Evolutionary conservation across 225 moss, liverwort and hornwort species (phyloP).

Genomic region (Lunularia cruciata): DNA sequence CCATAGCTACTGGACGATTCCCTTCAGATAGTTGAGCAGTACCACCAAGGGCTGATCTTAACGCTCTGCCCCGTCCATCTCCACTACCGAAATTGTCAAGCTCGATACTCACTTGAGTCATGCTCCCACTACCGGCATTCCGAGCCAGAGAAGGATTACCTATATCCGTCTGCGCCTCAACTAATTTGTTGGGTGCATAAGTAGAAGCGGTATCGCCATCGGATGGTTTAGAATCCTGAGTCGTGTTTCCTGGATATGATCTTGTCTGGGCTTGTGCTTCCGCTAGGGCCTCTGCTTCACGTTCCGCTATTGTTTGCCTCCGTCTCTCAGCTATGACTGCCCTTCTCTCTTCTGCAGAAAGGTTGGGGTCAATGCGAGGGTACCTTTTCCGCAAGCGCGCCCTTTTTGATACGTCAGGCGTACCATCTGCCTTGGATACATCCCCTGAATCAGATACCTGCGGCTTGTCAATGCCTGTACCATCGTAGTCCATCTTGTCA

Average conservation of each 20-base stretch:
- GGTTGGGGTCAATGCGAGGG: constrained; percentile 48
- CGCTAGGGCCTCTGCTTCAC: constrained; percentile 52
- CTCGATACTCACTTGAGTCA: constrained; percentile 31
- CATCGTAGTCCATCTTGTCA: constrained; percentile 40
- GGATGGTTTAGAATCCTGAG: constrained; percentile 17
- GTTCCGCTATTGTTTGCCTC: constrained; percentile 51
- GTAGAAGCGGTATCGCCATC: constrained; percentile 17
- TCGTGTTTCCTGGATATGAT: constrained; percentile 12
- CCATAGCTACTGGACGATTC: constrained; percentile 16
- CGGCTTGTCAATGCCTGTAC: constrained; percentile 29
- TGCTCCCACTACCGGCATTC: constrained; percentile 31
- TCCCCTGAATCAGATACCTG: constrained; percentile 30
- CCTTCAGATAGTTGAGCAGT: constrained; percentile 27
- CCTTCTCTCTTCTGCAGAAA: constrained; percentile 61
- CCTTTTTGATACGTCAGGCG: constrained; percentile 44
- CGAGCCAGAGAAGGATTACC: not conserved
- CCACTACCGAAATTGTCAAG: constrained; percentile 29
- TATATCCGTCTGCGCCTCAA: constrained; percentile 13
- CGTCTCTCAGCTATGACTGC: constrained; percentile 53
- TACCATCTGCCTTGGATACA: constrained; percentile 34
- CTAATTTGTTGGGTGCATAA: constrained; percentile 17
- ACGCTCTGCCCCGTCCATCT: constrained; percentile 17
- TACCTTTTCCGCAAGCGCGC: constrained; percentile 42
- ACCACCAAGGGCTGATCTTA: constrained; percentile 46
- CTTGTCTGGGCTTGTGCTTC: constrained; percentile 47